A percentile compares a stretch with the other conserved stretches of the same genome.
These are phyloP conservation scores for Boechera stricta DNA, from an alignment of 345 rosid species.

Conservation along the genomic window DNA sequence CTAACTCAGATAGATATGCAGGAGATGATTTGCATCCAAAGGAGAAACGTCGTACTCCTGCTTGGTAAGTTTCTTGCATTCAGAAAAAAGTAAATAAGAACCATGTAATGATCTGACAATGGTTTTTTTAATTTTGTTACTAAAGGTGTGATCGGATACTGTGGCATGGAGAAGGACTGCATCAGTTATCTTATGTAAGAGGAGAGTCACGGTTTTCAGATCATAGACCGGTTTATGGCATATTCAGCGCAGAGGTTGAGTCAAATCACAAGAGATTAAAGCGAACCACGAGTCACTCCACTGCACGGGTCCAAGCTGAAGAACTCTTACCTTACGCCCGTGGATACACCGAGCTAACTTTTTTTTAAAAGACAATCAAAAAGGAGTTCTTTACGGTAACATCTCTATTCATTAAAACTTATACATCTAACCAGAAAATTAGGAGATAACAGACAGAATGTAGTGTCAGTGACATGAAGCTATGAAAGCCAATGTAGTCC, in stretches of 20 bases:
- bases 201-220: constrained; percentile 97
- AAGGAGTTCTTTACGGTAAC: constrained; percentile 34
- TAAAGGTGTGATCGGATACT: constrained; percentile 94
- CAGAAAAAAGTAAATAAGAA: constrained; percentile 11
- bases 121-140: background rate
- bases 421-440: constrained; percentile 29
- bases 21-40: constrained; percentile 91
- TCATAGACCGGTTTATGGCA: constrained; percentile 96
- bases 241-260: constrained; percentile 92
- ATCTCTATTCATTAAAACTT: constrained; percentile 35
- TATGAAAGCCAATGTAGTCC: constrained; percentile 25
- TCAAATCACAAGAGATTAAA: constrained; percentile 74
- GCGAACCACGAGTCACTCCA: constrained; percentile 74
- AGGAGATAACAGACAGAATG: constrained; percentile 40
- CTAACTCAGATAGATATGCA: constrained; percentile 93
- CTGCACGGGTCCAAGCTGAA: constrained; percentile 83
- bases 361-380: constrained; percentile 56
- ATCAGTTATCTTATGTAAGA: constrained; percentile 83
- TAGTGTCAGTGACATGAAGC: constrained; percentile 46
- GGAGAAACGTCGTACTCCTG: constrained; percentile 98
- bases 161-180: constrained; percentile 97
- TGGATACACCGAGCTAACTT: constrained; percentile 93
- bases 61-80: constrained; percentile 67
- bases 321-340: constrained; percentile 89
- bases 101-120: constrained; percentile 12